Evolutionary conservation across 2,329 filamentous ascomycete species (phyloP).

Genomic region (Epichloe bromicola): DNA sequence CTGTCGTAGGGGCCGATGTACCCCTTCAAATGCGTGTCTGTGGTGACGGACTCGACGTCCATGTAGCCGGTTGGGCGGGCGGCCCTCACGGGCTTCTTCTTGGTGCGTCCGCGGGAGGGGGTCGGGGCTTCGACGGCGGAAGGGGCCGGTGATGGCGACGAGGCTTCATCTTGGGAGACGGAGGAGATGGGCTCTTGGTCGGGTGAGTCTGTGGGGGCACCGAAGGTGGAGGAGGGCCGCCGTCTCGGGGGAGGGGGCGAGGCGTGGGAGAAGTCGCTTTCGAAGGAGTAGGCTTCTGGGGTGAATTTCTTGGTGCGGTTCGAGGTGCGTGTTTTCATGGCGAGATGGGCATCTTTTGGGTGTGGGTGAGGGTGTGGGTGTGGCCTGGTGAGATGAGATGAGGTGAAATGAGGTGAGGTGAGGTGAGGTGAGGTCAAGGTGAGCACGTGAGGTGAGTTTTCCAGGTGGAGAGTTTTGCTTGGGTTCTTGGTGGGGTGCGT

Average conservation of each 20-base stretch:
- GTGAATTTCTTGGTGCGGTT: constrained; percentile 23
- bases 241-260: not conserved
- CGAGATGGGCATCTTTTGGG: constrained; percentile 2
- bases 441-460: not conserved
- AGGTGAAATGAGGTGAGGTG: not conserved
- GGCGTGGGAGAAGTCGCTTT: constrained; percentile 8
- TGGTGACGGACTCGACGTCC: constrained; percentile 21
- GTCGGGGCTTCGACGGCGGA: not conserved
- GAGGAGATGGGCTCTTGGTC: constrained; percentile 13
- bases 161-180: constrained; percentile 17
- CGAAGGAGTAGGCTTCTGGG: constrained; percentile 22
- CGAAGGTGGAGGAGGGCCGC: not conserved
- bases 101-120: not conserved
- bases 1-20: constrained; percentile 25
- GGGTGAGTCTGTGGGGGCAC: constrained; percentile 10
- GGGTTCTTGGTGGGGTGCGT: not conserved
- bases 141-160: not conserved
- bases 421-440: not conserved
- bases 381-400: not conserved
- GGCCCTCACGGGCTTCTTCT: not conserved
- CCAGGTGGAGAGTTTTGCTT: not conserved
- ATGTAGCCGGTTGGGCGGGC: constrained; percentile 11
- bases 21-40: constrained; percentile 19
- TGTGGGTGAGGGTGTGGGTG: not conserved
- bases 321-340: constrained; percentile 25